Conservation (phyloP, 1,139 yeast genomes). For the Geotrichum europaeum region DNA sequence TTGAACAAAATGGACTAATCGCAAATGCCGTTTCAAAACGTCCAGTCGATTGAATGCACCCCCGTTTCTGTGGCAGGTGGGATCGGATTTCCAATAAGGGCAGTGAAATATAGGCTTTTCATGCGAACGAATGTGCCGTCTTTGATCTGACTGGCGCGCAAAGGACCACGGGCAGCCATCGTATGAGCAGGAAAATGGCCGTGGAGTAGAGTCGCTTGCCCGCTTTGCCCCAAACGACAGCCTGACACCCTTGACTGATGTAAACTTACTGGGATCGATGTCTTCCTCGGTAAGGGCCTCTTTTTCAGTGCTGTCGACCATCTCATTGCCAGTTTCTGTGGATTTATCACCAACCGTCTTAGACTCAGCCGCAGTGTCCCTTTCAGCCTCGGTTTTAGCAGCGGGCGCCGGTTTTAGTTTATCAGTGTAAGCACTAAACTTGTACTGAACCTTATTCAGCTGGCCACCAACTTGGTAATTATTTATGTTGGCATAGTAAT, state of each 20-base stretch:
- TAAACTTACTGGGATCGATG: neutral
- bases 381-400: neutral
- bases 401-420: neutral
- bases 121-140: constrained; percentile 61
- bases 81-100: constrained; percentile 62
- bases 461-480: neutral
- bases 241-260: neutral
- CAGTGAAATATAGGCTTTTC: constrained; percentile 59
- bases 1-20: constrained; percentile 57
- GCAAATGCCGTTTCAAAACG: constrained; percentile 62
- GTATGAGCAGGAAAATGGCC: constrained; percentile 49
- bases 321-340: neutral
- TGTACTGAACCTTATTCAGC: neutral
- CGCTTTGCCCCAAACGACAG: constrained; percentile 6
- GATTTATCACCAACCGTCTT: neutral
- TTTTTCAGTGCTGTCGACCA: neutral
- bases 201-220: constrained; percentile 1
- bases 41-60: constrained; percentile 67
- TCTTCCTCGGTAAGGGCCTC: neutral
- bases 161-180: constrained; percentile 63
- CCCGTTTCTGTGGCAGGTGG: constrained; percentile 66
- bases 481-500: neutral
- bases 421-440: neutral
- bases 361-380: neutral
- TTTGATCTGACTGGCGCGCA: constrained; percentile 57